Evolutionary conservation across 2,329 filamentous ascomycete species (phyloP).

Genomic region (Knufia petricola): DNA sequence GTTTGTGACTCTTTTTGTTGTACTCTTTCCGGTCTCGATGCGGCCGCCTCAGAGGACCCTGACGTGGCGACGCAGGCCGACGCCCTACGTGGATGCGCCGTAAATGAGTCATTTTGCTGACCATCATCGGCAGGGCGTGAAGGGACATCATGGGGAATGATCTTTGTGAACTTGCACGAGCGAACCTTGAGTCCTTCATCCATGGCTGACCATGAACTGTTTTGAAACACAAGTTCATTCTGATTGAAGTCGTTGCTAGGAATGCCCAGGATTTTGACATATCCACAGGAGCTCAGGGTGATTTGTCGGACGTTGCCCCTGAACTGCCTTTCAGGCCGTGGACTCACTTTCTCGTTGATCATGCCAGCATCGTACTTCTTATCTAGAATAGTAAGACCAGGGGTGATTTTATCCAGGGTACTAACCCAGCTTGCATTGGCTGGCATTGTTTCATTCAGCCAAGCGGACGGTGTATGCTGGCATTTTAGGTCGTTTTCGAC

Average conservation of each 20-base stretch:
- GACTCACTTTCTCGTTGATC: conserved; percentile 12
- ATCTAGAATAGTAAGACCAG: conserved; percentile 33
- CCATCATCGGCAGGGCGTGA: not conserved
- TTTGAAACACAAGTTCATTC: conserved; percentile 24
- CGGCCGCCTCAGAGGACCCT: not conserved
- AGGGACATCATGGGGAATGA: not conserved
- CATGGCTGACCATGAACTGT: conserved; percentile 15
- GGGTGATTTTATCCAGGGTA: conserved; percentile 42
- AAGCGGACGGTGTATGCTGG: conserved; percentile 18
- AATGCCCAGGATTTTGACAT: conserved; percentile 36
- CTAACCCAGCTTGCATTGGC: conserved; percentile 41
- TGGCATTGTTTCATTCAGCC: conserved; percentile 30
- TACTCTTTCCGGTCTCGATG: not conserved
- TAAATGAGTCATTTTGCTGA: not conserved
- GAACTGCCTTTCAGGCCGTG: conserved; percentile 13
- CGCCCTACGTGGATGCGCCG: not conserved
- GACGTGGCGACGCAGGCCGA: not conserved
- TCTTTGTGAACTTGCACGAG: conserved; percentile 14
- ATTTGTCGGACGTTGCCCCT: conserved; percentile 33
- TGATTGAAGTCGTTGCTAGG: conserved; percentile 30
- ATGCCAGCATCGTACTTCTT: conserved; percentile 27
- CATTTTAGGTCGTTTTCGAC: conserved; percentile 11
- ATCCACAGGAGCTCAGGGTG: conserved; percentile 53
- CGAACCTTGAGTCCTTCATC: conserved; percentile 6
- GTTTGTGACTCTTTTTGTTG: not conserved